Evolutionary conservation across 306 rosid species (phyloP), one percentile per base, ranked within the genome.

Genomic region (Trifolium pratense): DNA sequence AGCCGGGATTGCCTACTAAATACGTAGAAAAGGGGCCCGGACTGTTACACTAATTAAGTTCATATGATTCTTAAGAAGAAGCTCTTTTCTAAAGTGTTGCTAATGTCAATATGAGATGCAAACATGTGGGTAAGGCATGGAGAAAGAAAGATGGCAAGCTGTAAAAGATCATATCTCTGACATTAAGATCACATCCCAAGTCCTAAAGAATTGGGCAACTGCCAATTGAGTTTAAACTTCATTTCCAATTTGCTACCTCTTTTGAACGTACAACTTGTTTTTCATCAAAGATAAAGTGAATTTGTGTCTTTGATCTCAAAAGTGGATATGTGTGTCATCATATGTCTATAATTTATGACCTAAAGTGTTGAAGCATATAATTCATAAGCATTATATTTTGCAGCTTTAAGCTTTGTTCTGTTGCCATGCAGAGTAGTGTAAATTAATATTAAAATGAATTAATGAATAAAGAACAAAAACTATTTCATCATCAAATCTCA

Each of bases 281-380:
- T 67, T 74, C 18, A 18, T 58, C 25, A 51, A 29, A 29, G 68
- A 74, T 70, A 80, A 84, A 84, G 83, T 43, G 72, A 15, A 63
- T 18, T 18, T 68, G 16, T 78, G 73, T 69, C 49, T 75, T 65
- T 75, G 63, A 66, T 78, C 57, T 66, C 18, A 66, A 65, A 75
- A 81, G 79, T 73, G 67, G 26, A 51, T 52, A 66, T 66, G 55
- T 81, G 3, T 64, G 59, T 75, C 40, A 45, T 72, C 79, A 60
- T 21, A 21, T 21, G 39, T 42, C 32, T 43, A 59, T 71, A 68
- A 68, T 6, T 36, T 65, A 45, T 65, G 51, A 17, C 78, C 75
- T 68, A 77, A 80, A 80, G 73, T 78, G 69, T 42, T 80, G 78
- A 80, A 68, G 70, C 83, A 77, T 83, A 57, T 52, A 55, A 51